Base-by-base conservation (phyloP, 1,139 yeast species). In the Diutina catenulata region DNA sequence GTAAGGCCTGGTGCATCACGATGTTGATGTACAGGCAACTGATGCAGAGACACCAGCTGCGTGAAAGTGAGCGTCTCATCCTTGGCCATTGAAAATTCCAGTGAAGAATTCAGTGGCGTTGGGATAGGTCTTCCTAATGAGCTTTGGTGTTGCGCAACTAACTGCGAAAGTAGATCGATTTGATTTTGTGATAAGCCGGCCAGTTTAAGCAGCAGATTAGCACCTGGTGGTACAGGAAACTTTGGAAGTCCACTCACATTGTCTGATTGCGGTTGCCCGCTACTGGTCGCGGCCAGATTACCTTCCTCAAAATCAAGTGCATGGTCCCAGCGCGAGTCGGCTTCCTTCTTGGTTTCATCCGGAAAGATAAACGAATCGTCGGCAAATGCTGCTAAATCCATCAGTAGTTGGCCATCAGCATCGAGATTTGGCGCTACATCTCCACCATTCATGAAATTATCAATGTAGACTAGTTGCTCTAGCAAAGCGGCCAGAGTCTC, bases 341-440 rank as follows among this genome's bases (percentile, higher is more conserved):
- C 35, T 20, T 31, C 35, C 2, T 4, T 6, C 18, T 80, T 46
- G 31, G 79, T 87, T 51, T 80, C 88, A 51, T 80, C 91, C 0
- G 87, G 86, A 51, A 80, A 80, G 3, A 80, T 70, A 47, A 80
- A 80, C 7, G 80, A 69, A 44, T 80, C 87, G 49, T 80, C 87
- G 1, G 87, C 88, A 64, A 80, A 80, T 1, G 86, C 87, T 14
- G 86, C 81, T 46, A 80, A 62, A 52, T 80, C 91, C 26, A 80
- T 74, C 22, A 81, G 74, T 22, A 80, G 57, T 46, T 80, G 80
- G 40, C 80, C 83, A 49, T 80, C 87, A 28, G 74, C 68, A 42
- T 68, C 75, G 42, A 66, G 46, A 54, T 60, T 62, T 4, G 68
- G 68, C 0, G 68, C 60, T 18, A 45, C 49, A 19, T 39, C 40